Conservation (phyloP, 106 monocot genomes). For the Agapanthus africanus region DNA sequence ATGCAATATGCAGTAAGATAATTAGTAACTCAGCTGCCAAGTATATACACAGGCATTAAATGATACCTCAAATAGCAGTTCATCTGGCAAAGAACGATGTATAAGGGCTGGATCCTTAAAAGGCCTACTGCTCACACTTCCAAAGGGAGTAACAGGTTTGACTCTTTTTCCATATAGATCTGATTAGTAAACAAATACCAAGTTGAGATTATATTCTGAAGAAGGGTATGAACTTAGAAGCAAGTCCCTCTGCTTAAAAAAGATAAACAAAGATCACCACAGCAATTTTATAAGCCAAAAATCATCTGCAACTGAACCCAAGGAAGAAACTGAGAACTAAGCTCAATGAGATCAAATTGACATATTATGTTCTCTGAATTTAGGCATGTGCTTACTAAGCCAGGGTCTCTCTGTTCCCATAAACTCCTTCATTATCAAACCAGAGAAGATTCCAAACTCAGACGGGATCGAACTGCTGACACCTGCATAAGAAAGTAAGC, state of each 20-base stretch:
- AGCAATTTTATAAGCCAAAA: neutral
- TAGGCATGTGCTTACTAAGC: conserved; percentile 51
- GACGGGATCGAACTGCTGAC: conserved; percentile 35
- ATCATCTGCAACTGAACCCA: neutral
- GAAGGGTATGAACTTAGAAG: neutral
- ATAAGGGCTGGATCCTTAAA: conserved; percentile 82
- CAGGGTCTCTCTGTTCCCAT: conserved; percentile 79
- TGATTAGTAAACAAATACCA: conserved; percentile 15
- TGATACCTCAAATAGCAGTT: conserved; percentile 77
- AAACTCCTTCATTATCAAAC: conserved; percentile 38
- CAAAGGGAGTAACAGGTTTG: conserved; percentile 74
- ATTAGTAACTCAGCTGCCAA: neutral
- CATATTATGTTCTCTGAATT: neutral
- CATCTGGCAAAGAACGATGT: conserved; percentile 84
- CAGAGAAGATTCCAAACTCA: conserved; percentile 34
- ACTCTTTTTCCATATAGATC: conserved; percentile 87
- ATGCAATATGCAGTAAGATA: neutral
- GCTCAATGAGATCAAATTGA: neutral
- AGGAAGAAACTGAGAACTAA: neutral
- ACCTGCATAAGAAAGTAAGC: conserved; percentile 37
- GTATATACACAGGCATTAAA: neutral
- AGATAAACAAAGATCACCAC: neutral
- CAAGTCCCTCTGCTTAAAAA: neutral
- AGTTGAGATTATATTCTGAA: neutral
- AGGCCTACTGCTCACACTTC: conserved; percentile 63